phyloP scores from a whole-genome alignment of 352 stramenopile genomes.

The Globisporangium canariense region DNA sequence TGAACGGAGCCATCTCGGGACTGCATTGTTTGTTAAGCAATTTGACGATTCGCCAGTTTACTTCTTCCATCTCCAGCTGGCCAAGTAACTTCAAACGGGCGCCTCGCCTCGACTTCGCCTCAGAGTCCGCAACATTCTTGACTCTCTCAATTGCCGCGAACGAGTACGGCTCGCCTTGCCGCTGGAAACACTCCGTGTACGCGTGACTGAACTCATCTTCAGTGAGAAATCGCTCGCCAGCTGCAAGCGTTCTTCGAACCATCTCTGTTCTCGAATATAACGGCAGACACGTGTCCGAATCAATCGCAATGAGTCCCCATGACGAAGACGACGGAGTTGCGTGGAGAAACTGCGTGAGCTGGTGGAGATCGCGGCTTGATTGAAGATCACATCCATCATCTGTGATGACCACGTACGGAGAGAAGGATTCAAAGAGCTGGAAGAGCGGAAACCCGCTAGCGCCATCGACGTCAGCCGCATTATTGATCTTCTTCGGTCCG shows the following conservation, averaged over 20 bases:
- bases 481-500: constrained; percentile 7
- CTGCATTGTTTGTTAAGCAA: constrained; percentile 37
- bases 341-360: constrained; percentile 31
- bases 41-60: constrained; percentile 47
- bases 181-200: constrained; percentile 26
- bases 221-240: constrained; percentile 25
- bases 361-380: constrained; percentile 30
- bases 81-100: constrained; percentile 19
- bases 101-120: background rate
- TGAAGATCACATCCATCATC: constrained; percentile 34
- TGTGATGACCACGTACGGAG: constrained; percentile 38
- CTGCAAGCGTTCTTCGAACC: constrained; percentile 35
- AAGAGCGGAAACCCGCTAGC: constrained; percentile 27
- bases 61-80: constrained; percentile 36
- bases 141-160: constrained; percentile 25
- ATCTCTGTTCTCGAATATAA: constrained; percentile 37
- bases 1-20: constrained; percentile 36
- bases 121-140: background rate
- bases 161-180: constrained; percentile 23
- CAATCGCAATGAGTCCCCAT: constrained; percentile 58
- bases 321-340: constrained; percentile 30
- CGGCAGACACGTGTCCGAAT: constrained; percentile 51
- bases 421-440: constrained; percentile 35
- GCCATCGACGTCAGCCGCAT: background rate
- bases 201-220: constrained; percentile 41